These are phyloP conservation scores for Liquidambar formosana DNA, from an alignment of 164 flowering plant species.

Conservation along the genomic window DNA sequence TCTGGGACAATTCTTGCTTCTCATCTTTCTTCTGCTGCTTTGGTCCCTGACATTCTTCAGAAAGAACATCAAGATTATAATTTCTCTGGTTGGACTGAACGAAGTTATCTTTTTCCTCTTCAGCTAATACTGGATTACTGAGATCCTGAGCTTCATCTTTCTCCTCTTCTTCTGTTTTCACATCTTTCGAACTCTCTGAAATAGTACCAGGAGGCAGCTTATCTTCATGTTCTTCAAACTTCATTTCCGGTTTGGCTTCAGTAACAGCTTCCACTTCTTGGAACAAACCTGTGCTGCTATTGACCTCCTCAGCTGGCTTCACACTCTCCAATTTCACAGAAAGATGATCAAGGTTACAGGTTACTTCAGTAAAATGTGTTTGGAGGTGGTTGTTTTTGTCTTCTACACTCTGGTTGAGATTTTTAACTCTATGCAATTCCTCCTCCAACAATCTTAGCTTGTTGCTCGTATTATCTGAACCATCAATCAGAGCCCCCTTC, in stretches of 20 bases:
- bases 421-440: slow-evolving; percentile 43
- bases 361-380: slow-evolving; percentile 49
- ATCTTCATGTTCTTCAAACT: slow-evolving; percentile 3
- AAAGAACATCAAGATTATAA: slow-evolving; percentile 3
- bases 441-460: slow-evolving; percentile 53
- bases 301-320: slow-evolving; percentile 37
- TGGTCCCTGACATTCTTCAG: slow-evolving; percentile 17
- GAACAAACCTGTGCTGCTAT: slow-evolving; percentile 13
- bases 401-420: slow-evolving; percentile 35
- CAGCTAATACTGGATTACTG: slow-evolving; percentile 6
- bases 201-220: neutral
- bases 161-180: slow-evolving; percentile 10
- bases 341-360: slow-evolving; percentile 44
- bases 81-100: slow-evolving; percentile 1
- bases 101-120: slow-evolving; percentile 10
- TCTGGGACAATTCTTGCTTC: slow-evolving; percentile 18
- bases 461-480: slow-evolving; percentile 32
- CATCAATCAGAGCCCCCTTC: slow-evolving; percentile 32
- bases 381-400: slow-evolving; percentile 38
- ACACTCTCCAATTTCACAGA: slow-evolving; percentile 38
- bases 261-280: slow-evolving; percentile 15
- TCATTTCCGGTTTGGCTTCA: slow-evolving; percentile 10
- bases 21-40: slow-evolving; percentile 17
- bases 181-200: slow-evolving; percentile 10
- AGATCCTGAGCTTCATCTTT: slow-evolving; percentile 9